Conservation (phyloP, 805 yeast genomes). For the Huiozyma sinensis region DNA sequence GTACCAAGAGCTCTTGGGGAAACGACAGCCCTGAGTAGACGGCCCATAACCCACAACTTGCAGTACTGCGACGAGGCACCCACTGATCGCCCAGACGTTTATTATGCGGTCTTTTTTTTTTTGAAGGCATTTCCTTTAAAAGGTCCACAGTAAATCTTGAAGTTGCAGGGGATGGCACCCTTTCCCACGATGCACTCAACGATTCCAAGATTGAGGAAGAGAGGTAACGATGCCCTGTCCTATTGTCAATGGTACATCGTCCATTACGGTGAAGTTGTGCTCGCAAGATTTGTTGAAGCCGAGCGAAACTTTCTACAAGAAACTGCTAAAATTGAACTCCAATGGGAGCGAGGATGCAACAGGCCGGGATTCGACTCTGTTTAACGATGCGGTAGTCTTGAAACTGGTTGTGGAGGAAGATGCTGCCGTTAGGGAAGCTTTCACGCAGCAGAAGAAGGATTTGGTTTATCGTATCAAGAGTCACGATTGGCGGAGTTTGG, state of each 20-base stretch:
- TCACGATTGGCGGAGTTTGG: conserved; percentile 41
- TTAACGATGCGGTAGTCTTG: conserved; percentile 2
- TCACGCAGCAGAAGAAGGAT: conserved; percentile 13
- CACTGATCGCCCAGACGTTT: no score
- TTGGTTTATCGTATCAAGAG: conserved; percentile 4
- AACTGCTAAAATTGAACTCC: conserved; percentile 9
- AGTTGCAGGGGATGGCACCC: no score
- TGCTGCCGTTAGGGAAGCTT: conserved; percentile 11
- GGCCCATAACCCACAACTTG: no score
- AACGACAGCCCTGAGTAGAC: neutral
- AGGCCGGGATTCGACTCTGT: neutral
- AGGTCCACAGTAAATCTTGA: no score
- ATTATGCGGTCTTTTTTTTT: no score
- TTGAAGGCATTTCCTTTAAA: no score
- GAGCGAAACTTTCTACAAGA: conserved; percentile 42
- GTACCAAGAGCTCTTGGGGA: conserved; percentile 8
- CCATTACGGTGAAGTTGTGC: conserved; percentile 42
- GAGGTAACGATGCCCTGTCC: no score
- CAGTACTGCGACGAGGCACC: no score
- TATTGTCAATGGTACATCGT: conserved; percentile 43
- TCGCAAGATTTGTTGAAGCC: conserved; percentile 32
- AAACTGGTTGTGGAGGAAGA: conserved; percentile 1
- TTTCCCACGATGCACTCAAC: no score
- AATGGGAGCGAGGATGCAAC: neutral
- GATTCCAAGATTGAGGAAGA: no score